Evolutionary conservation across 768 basidiomycete genomes (phyloP).

Genomic region (Nidularia pulvinata): DNA sequence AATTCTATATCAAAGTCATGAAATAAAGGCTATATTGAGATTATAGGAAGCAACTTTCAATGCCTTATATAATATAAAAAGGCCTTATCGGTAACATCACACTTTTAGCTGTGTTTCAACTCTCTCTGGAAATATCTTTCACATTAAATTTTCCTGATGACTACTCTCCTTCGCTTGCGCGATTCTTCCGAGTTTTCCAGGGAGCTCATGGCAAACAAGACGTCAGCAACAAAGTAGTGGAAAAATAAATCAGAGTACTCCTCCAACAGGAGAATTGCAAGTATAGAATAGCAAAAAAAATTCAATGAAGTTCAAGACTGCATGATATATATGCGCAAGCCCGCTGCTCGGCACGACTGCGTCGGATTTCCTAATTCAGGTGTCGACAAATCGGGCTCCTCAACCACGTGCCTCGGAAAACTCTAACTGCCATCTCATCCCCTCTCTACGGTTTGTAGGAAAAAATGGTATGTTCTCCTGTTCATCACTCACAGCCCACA

Average conservation of each 20-base stretch:
- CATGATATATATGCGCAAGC: not conserved
- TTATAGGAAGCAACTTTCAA: too few species aligned
- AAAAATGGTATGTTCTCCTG: slow-evolving; percentile 29
- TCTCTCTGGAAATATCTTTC: too few species aligned
- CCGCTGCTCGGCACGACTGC: not conserved
- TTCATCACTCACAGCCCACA: not conserved
- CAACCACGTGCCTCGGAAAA: slow-evolving; percentile 19
- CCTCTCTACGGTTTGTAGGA: slow-evolving; percentile 3
- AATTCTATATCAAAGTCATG: too few species aligned
- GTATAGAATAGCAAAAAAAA: too few species aligned
- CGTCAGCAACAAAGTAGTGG: not conserved
- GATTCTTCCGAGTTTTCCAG: not conserved
- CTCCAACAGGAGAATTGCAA: not conserved
- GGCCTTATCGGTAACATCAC: too few species aligned
- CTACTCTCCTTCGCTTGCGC: not conserved
- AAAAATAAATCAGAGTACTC: not conserved
- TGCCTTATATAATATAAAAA: too few species aligned
- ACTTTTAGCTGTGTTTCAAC: too few species aligned
- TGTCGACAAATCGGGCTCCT: not conserved
- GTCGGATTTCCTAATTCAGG: not conserved
- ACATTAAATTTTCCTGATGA: too few species aligned
- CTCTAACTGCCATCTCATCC: slow-evolving; percentile 9
- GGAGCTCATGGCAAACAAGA: not conserved
- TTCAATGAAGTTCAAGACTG: too few species aligned
- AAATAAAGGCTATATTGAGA: too few species aligned